These are phyloP conservation scores for Dianthus caryophyllus DNA, from an alignment of 148 eudicot species.

Conservation along the genomic window DNA sequence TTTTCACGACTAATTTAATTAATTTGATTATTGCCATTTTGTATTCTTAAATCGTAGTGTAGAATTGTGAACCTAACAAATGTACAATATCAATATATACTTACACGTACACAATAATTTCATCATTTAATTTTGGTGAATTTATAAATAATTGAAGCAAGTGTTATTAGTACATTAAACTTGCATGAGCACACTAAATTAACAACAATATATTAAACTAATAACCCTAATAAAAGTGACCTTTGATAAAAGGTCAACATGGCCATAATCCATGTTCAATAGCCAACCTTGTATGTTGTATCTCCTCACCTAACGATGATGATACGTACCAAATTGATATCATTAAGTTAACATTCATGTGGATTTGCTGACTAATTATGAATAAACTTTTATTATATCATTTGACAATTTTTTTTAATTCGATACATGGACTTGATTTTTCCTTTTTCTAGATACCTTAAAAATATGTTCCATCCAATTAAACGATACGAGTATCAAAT, in stretches of 20 bases:
- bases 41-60: no score
- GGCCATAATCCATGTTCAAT: slow-evolving; percentile 9
- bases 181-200: not conserved
- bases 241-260: slow-evolving; percentile 5
- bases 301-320: slow-evolving; percentile 5
- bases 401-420: not conserved
- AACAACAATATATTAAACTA: not conserved
- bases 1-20: no score
- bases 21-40: no score
- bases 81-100: no score
- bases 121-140: no score
- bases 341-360: not conserved
- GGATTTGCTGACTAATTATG: not conserved
- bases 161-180: not conserved
- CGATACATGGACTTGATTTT: not conserved
- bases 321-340: not conserved
- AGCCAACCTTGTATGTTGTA: not conserved
- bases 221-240: not conserved
- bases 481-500: no score
- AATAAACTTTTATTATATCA: not conserved
- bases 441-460: not conserved
- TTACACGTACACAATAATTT: no score
- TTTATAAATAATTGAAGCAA: no score
- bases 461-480: no score
- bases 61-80: no score